Evolutionary conservation across 495 filamentous ascomycete species (phyloP).

Genomic region (Penicillium parvum): DNA sequence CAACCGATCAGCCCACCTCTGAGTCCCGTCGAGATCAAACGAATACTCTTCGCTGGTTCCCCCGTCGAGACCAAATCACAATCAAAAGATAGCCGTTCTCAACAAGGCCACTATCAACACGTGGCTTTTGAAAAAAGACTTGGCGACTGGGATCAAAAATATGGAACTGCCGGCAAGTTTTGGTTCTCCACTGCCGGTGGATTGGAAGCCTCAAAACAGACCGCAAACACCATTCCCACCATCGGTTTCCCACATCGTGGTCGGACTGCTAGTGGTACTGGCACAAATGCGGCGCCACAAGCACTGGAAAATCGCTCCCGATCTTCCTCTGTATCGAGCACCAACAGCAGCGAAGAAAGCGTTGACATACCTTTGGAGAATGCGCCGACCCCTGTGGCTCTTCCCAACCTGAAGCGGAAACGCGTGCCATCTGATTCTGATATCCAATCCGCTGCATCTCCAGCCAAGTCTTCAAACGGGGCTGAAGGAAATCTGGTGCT

Average conservation of each 20-base stretch:
- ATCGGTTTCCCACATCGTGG: slow-evolving; percentile 36
- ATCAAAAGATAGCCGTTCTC: slow-evolving; percentile 9
- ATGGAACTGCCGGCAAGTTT: slow-evolving; percentile 47
- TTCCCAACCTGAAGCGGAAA: slow-evolving; percentile 38
- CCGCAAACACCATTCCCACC: slow-evolving; percentile 34
- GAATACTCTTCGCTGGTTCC: slow-evolving; percentile 39
- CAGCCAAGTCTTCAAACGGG: slow-evolving; percentile 22
- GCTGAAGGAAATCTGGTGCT: slow-evolving; percentile 14
- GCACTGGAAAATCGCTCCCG: slow-evolving; percentile 2
- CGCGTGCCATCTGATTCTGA: slow-evolving; percentile 36
- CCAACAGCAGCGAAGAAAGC: slow-evolving; percentile 31
- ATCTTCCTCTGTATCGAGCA: slow-evolving; percentile 28
- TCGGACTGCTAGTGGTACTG: slow-evolving; percentile 3
- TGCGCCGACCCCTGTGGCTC: slow-evolving; percentile 13
- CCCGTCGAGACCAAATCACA: slow-evolving; percentile 7
- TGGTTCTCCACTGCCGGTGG: slow-evolving; percentile 32
- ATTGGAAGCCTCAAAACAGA: slow-evolving; percentile 2
- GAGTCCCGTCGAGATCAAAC: slow-evolving; percentile 46
- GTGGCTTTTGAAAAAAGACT: slow-evolving; percentile 44
- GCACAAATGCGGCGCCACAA: slow-evolving; percentile 10
- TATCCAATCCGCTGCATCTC: slow-evolving; percentile 27
- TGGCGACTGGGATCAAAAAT: slow-evolving; percentile 47
- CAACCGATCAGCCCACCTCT: slow-evolving; percentile 47
- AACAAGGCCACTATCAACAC: slow-evolving; percentile 45
- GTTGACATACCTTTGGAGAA: slow-evolving; percentile 25